Conservation (phyloP, 1,139 yeast species). For the Meyerozyma smithsonii region DNA sequence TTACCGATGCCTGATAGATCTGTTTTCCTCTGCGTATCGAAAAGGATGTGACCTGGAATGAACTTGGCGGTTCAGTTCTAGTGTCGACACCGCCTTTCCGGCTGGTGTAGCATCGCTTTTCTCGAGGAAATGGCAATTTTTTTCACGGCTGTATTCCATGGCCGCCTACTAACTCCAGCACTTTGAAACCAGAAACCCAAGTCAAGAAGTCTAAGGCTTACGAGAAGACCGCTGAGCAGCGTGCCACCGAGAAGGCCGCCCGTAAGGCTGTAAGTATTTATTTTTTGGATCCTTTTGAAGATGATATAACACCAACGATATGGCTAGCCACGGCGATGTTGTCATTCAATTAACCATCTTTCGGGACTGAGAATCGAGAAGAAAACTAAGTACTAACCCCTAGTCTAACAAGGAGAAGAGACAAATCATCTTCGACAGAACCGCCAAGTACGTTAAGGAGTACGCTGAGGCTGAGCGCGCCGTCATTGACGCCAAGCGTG, state of each 20-base stretch:
- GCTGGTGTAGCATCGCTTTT: slow-evolving; percentile 6
- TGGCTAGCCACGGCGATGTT: slow-evolving; percentile 88
- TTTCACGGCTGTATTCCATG: not conserved
- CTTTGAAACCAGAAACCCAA: slow-evolving; percentile 85
- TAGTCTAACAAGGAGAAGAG: slow-evolving; percentile 89
- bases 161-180: slow-evolving; percentile 38
- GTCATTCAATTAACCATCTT: slow-evolving; percentile 98
- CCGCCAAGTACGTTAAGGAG: slow-evolving; percentile 97
- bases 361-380: slow-evolving; percentile 80
- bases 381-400: slow-evolving; percentile 31
- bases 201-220: slow-evolving; percentile 92
- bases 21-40: slow-evolving; percentile 43
- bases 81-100: slow-evolving; percentile 24
- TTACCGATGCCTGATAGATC: slow-evolving; percentile 47
- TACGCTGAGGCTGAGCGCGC: slow-evolving; percentile 95
- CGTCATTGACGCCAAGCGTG: slow-evolving; percentile 87
- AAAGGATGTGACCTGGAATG: slow-evolving; percentile 34
- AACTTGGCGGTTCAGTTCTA: slow-evolving; percentile 46
- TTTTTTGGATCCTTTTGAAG: slow-evolving; percentile 38
- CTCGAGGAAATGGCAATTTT: not conserved
- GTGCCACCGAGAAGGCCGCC: slow-evolving; percentile 82
- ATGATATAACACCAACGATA: slow-evolving; percentile 59
- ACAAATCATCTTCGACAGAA: slow-evolving; percentile 92
- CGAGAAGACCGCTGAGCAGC: slow-evolving; percentile 80
- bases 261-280: slow-evolving; percentile 80